phyloP scores from a whole-genome alignment of 2,329 filamentous ascomycete species.

The Colletotrichum sp. region DNA sequence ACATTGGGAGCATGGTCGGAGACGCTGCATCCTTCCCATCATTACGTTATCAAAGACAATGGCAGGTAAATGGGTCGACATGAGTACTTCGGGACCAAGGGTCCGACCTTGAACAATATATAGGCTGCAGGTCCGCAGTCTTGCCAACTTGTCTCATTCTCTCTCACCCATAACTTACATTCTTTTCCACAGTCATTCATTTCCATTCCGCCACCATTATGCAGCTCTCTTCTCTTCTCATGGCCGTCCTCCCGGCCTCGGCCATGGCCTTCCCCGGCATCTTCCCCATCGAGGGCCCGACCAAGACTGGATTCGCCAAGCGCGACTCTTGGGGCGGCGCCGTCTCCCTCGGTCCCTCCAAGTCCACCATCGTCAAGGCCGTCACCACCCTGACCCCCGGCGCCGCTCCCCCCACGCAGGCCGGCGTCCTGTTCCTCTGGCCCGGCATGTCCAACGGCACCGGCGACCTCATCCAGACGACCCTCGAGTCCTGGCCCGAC shows the following conservation, averaged over 20 bases:
- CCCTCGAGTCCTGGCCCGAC: slow-evolving; percentile 43
- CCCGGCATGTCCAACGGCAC: slow-evolving; percentile 51
- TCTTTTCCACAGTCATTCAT: too few species aligned
- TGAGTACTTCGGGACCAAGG: too few species aligned
- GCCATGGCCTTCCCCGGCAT: slow-evolving; percentile 6
- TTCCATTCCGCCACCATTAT: not conserved
- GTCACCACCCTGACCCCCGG: slow-evolving; percentile 46
- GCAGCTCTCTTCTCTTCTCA: slow-evolving; percentile 5
- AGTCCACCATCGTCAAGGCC: slow-evolving; percentile 37
- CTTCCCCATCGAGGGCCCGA: slow-evolving; percentile 1
- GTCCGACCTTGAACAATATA: too few species aligned
- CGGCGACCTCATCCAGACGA: slow-evolving; percentile 46
- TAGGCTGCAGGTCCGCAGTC: too few species aligned
- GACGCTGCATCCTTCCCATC: too few species aligned
- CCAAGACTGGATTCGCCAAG: not conserved
- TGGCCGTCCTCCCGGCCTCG: not conserved
- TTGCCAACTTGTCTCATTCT: too few species aligned
- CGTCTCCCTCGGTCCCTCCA: slow-evolving; percentile 11
- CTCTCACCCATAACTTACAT: too few species aligned
- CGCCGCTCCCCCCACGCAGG: slow-evolving; percentile 38
- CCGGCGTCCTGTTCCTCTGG: slow-evolving; percentile 45
- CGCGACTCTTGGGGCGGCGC: slow-evolving; percentile 5
- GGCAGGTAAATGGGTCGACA: too few species aligned
- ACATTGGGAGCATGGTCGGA: too few species aligned
- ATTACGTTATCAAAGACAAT: too few species aligned